Evolutionary conservation across 1,284 basidiomycete species (phyloP), one percentile per base, ranked within the genome.

Genomic region (Cryptococcus sp.): DNA sequence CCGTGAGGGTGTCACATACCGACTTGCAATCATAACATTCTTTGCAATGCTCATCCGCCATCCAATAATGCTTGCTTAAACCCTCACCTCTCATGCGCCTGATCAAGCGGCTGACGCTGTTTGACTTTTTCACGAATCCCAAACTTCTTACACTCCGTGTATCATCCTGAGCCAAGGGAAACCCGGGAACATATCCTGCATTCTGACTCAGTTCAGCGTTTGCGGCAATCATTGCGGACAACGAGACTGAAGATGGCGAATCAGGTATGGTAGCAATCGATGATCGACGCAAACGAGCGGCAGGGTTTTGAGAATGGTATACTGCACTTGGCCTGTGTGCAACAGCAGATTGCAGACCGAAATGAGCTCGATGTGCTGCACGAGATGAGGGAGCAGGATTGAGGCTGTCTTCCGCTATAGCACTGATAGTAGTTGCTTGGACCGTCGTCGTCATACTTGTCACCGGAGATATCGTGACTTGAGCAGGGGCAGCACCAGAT

Each of bases 31-130:
- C 90, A 71, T 90, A 94, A 71, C 92, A 96, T 68, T 97, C 95
- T 70, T 89, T 96, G 67, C 89, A 91, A 56, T 89, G 88, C 68
- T 94, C 90, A 70, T 98, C 96, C 58, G 93, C 90, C 90, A 96
- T 95, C 93, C 93, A 97, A 71, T 95, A 96, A 68, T 94, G 89
- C 60, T 57, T 76, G 55, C 62, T 68, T 57, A 78, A 53, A 3
- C 77, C 78, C 83, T 94, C 90, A 48, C 91, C 91, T 50, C 90
- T 81, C 68, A 95, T 84, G 59, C 89, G 80, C 61, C 90, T 80
- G 59, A 95, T 94, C 31, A 91, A 88, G 76, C 91, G 90, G 35
- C 88, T 91, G 1, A 91, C 90, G 11, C 88, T 91, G 13, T 83
- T 86, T 5, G 86, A 85, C 61, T 85, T 81, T 63, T 86, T 86